phyloP scores from a whole-genome alignment of 2,329 filamentous ascomycete genomes.

The Allantophomopsis lycopodina region DNA sequence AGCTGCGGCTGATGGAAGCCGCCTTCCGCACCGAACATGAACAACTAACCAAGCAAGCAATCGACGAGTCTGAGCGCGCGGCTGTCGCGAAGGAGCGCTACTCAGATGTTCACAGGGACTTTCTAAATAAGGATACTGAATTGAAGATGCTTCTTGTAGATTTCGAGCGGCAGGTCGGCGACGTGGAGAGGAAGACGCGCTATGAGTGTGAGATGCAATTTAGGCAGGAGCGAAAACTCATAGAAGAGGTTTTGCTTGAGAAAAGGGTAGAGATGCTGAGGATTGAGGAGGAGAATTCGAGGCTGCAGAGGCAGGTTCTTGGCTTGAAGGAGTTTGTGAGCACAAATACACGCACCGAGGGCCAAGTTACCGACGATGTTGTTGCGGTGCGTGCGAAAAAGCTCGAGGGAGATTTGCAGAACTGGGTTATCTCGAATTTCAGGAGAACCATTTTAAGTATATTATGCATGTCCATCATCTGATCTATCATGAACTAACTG shows the following conservation, averaged over 20 bases:
- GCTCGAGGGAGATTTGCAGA: slow-evolving; percentile 55
- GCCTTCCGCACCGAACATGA: slow-evolving; percentile 40
- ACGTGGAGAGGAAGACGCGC: slow-evolving; percentile 29
- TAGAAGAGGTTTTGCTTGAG: slow-evolving; percentile 31
- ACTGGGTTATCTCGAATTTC: slow-evolving; percentile 62
- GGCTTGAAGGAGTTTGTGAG: slow-evolving; percentile 63
- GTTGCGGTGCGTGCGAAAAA: slow-evolving; percentile 47
- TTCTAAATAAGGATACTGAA: slow-evolving; percentile 35
- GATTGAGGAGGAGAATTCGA: slow-evolving; percentile 41
- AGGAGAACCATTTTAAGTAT: slow-evolving; percentile 40
- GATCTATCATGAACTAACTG: slow-evolving; percentile 2
- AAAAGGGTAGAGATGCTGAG: slow-evolving; percentile 29
- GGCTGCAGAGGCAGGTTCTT: slow-evolving; percentile 43
- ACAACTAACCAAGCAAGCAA: slow-evolving; percentile 28
- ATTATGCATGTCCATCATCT: slow-evolving; percentile 1
- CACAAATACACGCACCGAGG: slow-evolving; percentile 45
- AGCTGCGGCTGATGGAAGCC: slow-evolving; percentile 35
- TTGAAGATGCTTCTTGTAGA: slow-evolving; percentile 26
- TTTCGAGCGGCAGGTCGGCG: slow-evolving; percentile 25
- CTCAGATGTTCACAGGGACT: slow-evolving; percentile 35
- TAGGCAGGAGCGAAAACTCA: slow-evolving; percentile 18
- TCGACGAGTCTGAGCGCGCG: slow-evolving; percentile 35
- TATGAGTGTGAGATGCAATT: slow-evolving; percentile 19
- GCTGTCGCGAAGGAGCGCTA: slow-evolving; percentile 45
- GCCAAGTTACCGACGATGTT: slow-evolving; percentile 50